Base-by-base conservation (phyloP, 257 asterid species). In the Nicotiana undulata region DNA sequence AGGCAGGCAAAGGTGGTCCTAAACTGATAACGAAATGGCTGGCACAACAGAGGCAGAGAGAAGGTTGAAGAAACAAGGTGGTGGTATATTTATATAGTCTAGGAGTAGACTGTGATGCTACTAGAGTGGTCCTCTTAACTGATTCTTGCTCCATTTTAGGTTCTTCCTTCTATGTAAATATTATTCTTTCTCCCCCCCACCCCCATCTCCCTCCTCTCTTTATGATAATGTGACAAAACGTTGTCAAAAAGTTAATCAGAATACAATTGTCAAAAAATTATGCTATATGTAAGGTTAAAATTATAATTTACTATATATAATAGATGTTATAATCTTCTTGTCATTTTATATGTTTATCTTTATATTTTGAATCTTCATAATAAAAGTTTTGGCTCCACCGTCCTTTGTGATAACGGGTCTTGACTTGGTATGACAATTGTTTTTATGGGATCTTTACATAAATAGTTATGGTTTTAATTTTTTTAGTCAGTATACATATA, bases 41-140 rank as follows among this genome's bases (percentile, higher is more conserved):
- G 77, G 76, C 44, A 66, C 37, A 64, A 64, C 76, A 56, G 1
- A 81, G 10, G 46, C 10, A 37, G 46, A 40, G 28, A 18, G 76
- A 32, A 58, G 31, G 26, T 58, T 28, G 77, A 4, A 52, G 29
- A 31, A 66, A 20, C 22, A 40, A 58, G 79, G 24, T 75, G 28
- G n/a, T 52, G n/a, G 16, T 26, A 72, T 60, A 65, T 67, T 9
- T 18, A n/a, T n/a, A 67, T 32, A 18, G 77, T 40, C 77, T 46
- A 70, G 12, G 61, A 8, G 46, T 80, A 56, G 79, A 82, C 75
- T 72, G 9, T 29, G 37, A 53, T 77, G 58, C 40, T 68, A 59
- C 53, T 82, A 79, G 84, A 49, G 86, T 85, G 88, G 88, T 85
- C 88, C 88, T 79, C 56, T 82, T 59, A 34, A 51, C 31, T 32